Conservation (phyloP, 768 basidiomycete species). For the Podaxis sp. region DNA sequence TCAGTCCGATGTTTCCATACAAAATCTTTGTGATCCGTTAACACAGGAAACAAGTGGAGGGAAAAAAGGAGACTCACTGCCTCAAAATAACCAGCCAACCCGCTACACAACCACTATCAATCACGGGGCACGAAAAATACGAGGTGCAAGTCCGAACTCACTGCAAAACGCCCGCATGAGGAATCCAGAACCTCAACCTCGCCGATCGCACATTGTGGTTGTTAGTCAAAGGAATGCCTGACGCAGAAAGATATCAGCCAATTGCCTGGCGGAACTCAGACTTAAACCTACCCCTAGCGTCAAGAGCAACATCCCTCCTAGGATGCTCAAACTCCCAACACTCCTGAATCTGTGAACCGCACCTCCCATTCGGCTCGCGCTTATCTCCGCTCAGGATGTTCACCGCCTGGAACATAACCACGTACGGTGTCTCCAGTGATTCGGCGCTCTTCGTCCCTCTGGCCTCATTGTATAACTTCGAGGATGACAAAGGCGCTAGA, state of each 20-base stretch:
- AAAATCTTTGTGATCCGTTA: conserved; percentile 39
- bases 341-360: conserved; percentile 83
- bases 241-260: conserved; percentile 2
- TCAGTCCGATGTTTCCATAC: conserved; percentile 86
- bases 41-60: background rate
- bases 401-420: conserved; percentile 96
- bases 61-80: conserved; percentile 37
- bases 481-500: conserved; percentile 90
- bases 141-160: conserved; percentile 20
- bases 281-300: conserved; percentile 55
- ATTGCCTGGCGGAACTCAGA: background rate
- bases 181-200: conserved; percentile 84
- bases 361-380: conserved; percentile 54
- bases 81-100: conserved; percentile 96
- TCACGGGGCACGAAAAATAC: background rate
- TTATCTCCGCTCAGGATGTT: conserved; percentile 83
- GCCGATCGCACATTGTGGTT: conserved; percentile 92
- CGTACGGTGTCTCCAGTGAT: conserved; percentile 91
- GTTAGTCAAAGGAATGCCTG: conserved; percentile 90
- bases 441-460: conserved; percentile 59
- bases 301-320: conserved; percentile 68
- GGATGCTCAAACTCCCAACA: conserved; percentile 99
- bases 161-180: conserved; percentile 90
- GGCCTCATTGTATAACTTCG: conserved; percentile 87
- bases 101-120: conserved; percentile 31